Conservation (phyloP, 176 grass and related monocot genomes). For the Dactylis glomerata region DNA sequence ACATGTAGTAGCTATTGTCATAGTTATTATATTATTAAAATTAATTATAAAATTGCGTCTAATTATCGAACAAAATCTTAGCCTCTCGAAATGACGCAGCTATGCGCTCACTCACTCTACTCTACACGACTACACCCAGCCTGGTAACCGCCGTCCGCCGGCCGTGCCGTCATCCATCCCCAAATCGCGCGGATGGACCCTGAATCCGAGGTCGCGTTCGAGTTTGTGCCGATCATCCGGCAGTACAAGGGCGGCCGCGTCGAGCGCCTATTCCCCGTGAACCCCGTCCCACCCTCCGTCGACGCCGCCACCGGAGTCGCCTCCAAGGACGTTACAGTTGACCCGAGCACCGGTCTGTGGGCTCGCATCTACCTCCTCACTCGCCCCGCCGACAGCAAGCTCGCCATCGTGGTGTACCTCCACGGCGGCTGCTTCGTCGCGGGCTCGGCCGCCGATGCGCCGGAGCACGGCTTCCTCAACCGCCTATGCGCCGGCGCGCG, state of each 20-base stretch:
- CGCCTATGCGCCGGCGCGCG: constrained; percentile 27
- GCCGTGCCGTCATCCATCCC: neutral
- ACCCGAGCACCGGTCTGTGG: constrained; percentile 36
- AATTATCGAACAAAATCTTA: too few relatives aligned
- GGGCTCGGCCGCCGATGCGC: constrained; percentile 34
- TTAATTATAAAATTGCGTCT: too few relatives aligned
- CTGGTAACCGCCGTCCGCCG: neutral
- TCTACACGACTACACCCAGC: neutral
- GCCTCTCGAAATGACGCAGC: too few relatives aligned
- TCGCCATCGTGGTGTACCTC: constrained; percentile 49
- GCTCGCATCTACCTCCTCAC: constrained; percentile 58
- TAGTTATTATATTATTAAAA: too few relatives aligned
- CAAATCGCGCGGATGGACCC: constrained; percentile 36
- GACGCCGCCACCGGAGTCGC: constrained; percentile 45
- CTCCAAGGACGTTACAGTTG: constrained; percentile 46
- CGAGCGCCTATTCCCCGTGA: constrained; percentile 27
- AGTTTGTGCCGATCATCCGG: constrained; percentile 52
- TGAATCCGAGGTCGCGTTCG: constrained; percentile 47
- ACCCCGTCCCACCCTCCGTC: constrained; percentile 32
- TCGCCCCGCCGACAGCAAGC: neutral
- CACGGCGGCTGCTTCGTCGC: constrained; percentile 49
- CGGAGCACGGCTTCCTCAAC: constrained; percentile 56
- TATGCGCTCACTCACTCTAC: neutral
- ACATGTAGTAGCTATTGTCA: too few relatives aligned
- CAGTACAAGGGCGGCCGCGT: constrained; percentile 50